Evolutionary conservation across 257 asterid species (phyloP), one percentile per base, ranked within the genome.

Genomic region (Capsicum pubescens): DNA sequence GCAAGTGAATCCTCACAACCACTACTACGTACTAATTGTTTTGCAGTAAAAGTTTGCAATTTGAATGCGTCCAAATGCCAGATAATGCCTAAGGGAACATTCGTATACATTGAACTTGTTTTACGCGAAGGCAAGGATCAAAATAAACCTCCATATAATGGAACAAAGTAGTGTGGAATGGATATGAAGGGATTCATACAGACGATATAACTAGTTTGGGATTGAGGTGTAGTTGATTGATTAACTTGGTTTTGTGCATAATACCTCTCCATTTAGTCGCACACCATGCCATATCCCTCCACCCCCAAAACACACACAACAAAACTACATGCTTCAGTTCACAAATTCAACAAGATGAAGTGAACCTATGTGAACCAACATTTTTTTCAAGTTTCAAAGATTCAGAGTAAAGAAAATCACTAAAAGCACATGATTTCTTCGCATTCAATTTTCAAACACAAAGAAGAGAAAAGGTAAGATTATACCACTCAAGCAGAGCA

Each of bases 171-270:
- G 61, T 48, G 60, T 0, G 19, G 60, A 76, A 76, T 8, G 26
- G 48, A 54, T 76, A 76, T 7, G 81, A 76, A 52, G 81, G 81
- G 81, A 76, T 26, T 76, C 63, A 74, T 14, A 21, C 13, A 52
- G 63, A 26, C 26, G 15, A 52, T 13, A 63, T 9, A 76, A 26
- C 81, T 52, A 26, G 48, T 76, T 52, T 26, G 46, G 26, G 42
- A 26, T 0, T 52, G 81, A 76, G 48, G 44, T 32, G 21, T 52
- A 36, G 15, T 76, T 52, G 81, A 13, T 76, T 76, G 26, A 21
- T 76, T 52, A 14, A 52, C 80, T 76, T 76, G 81, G 48, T 76
- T 52, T 76, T 76, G 15, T 76, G 48, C 81, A 74, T 52, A 52
- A 52, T 13, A 54, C 15, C 26, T 76, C 21, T 76, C 63, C 63